Base-by-base conservation (phyloP, 176 grass and related monocot genomes). In the Oryza australiensis region DNA sequence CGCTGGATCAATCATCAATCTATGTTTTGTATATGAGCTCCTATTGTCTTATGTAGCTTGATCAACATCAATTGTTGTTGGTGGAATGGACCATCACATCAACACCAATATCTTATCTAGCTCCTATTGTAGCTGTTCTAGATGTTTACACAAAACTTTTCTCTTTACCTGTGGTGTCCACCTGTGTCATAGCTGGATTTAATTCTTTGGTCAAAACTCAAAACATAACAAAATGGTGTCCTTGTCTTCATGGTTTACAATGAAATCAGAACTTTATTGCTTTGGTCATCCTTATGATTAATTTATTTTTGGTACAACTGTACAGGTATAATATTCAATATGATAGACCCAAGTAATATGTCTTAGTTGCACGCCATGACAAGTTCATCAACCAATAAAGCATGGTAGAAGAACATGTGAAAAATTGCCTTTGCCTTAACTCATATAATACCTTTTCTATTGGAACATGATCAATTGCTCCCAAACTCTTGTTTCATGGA, bases 211-310 rank as follows among this genome's bases (percentile, higher is more conserved):
- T 37, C 55, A 85, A 71, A 30, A 3, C 67, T 48, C 28, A 51
- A 51, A 5, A 10, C 53, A 59, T 59, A 26, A 62, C 27, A 23
- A 35, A 34, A 89, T 45, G 11, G 26, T 28, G 6, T 15, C 26
- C 22, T 22, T 76, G 59, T 81, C 55, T 77, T 70, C 57, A 12
- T 77, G 33, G 22, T 67, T 69, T 62, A 48, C 68, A 88, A 27
- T 68, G 2, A 74, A 70, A 9, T 46, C 28, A 62, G 6, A 34
- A 24, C 64, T 42, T 53, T 18, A 43, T 76, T 1, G 5, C 51
- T 64, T 32, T 85, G 27, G 41, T 27, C 24, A 42, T 75, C 40
- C 27, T 11, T 62, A 18, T 55, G 41, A 48, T 77, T 34, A 41
- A 3, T 72, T 72, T 72, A 16, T 84, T 7, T 45, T 55, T 22